These are phyloP conservation scores for Zygosaccharomyces bisporus DNA, from an alignment of 805 yeast genomes.

Conservation along the genomic window DNA sequence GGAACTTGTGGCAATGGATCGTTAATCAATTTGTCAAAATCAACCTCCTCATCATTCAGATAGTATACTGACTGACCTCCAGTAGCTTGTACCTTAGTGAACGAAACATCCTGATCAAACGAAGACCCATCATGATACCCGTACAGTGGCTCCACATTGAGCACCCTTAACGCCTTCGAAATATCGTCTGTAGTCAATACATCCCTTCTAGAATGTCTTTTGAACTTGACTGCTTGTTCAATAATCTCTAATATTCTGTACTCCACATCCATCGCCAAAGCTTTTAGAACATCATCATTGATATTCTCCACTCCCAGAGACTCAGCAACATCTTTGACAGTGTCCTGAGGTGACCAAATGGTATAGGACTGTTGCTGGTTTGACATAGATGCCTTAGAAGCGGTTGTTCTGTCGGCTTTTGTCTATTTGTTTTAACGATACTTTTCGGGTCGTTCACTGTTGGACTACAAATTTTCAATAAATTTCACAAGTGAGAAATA, in stretches of 20 bases:
- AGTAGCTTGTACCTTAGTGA: slow-evolving; percentile 82
- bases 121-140: slow-evolving; percentile 60
- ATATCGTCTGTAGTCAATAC: slow-evolving; percentile 78
- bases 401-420: neutral
- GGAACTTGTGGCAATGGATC: slow-evolving; percentile 96
- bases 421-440: neutral
- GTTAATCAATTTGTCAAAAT: slow-evolving; percentile 87
- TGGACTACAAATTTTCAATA: slow-evolving; percentile 2
- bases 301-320: slow-evolving; percentile 72
- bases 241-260: slow-evolving; percentile 91
- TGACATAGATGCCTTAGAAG: slow-evolving; percentile 16
- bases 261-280: slow-evolving; percentile 98
- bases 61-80: slow-evolving; percentile 93
- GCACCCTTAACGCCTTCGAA: slow-evolving; percentile 71
- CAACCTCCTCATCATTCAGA: slow-evolving; percentile 88
- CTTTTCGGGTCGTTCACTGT: neutral
- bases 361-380: slow-evolving; percentile 60
- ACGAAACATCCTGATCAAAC: slow-evolving; percentile 57
- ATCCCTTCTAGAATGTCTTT: slow-evolving; percentile 88
- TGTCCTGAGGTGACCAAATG: slow-evolving; percentile 95
- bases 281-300: slow-evolving; percentile 89
- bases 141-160: slow-evolving; percentile 91
- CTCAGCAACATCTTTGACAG: slow-evolving; percentile 95
- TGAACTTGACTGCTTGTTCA: slow-evolving; percentile 93
- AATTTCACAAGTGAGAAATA: neutral